Percentiles rank a stretch among this genome's conserved stretches.
phyloP scores from a whole-genome alignment of 352 stramenopile genomes.

The Pseudoperonospora humuli region DNA sequence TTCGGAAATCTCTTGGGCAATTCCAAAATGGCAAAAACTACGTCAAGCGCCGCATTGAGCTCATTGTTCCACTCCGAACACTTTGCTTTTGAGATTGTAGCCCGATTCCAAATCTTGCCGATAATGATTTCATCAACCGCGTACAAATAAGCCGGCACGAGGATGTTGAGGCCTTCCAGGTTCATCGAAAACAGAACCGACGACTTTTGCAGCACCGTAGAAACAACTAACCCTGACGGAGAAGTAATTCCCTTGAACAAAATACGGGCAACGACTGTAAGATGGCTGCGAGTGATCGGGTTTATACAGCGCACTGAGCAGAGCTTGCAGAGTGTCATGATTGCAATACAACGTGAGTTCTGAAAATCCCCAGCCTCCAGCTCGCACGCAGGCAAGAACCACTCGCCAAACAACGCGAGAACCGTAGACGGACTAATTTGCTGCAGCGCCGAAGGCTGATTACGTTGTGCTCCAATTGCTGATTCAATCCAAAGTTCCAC shows the following conservation, averaged over 20 bases:
- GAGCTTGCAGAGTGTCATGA: slow-evolving; percentile 73
- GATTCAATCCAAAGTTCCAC: slow-evolving; percentile 76
- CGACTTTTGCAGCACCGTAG: slow-evolving; percentile 69
- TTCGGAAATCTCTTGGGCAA: slow-evolving; percentile 65
- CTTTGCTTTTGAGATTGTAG: slow-evolving; percentile 58
- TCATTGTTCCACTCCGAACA: slow-evolving; percentile 78
- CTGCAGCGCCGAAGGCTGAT: slow-evolving; percentile 43
- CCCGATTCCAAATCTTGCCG: slow-evolving; percentile 66
- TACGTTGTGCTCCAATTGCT: slow-evolving; percentile 56
- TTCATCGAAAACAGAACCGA: slow-evolving; percentile 74
- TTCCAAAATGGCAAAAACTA: slow-evolving; percentile 67
- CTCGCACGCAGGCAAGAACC: slow-evolving; percentile 82
- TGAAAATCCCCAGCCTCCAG: slow-evolving; percentile 58
- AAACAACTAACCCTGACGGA: slow-evolving; percentile 63
- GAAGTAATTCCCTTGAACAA: slow-evolving; percentile 76
- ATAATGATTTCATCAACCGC: slow-evolving; percentile 80
- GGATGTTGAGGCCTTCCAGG: slow-evolving; percentile 63
- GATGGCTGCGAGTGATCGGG: slow-evolving; percentile 47
- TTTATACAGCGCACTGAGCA: slow-evolving; percentile 65
- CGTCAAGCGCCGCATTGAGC: slow-evolving; percentile 61
- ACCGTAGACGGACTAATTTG: slow-evolving; percentile 78
- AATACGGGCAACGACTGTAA: slow-evolving; percentile 54
- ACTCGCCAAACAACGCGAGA: slow-evolving; percentile 78
- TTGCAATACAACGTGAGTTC: slow-evolving; percentile 67
- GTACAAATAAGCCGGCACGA: slow-evolving; percentile 77